Evolutionary conservation across 768 basidiomycete genomes (phyloP).

Genomic region (Podaxis mareebaensis): DNA sequence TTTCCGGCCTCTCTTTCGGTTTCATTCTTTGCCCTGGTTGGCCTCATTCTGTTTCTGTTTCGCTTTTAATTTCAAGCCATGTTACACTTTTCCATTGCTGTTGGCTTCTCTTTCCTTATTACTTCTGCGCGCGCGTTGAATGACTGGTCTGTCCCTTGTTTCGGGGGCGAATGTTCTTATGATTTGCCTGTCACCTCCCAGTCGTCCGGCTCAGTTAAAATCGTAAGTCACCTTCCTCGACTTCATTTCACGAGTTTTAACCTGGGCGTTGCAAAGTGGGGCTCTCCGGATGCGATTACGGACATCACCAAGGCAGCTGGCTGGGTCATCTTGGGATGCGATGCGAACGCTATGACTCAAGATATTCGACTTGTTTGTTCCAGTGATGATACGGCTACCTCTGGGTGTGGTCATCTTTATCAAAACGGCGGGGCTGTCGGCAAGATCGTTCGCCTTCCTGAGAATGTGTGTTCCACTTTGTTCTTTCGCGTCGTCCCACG

Average conservation of each 20-base stretch:
- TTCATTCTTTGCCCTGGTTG: constrained; percentile 1
- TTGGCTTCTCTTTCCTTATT: constrained; percentile 2
- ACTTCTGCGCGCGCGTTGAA: constrained; percentile 12
- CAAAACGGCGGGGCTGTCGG: constrained; percentile 29
- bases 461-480: constrained; percentile 29
- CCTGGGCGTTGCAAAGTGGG: constrained; percentile 19
- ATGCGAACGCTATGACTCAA: constrained; percentile 28
- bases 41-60: background rate
- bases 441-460: constrained; percentile 38
- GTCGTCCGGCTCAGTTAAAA: constrained; percentile 17
- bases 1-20: background rate
- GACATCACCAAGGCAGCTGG: constrained; percentile 42
- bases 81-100: constrained; percentile 4
- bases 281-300: constrained; percentile 26
- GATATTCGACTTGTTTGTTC: constrained; percentile 37
- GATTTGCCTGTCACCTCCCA: constrained; percentile 15
- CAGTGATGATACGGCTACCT: constrained; percentile 28
- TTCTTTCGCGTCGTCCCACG: background rate
- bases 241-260: background rate
- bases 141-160: constrained; percentile 22
- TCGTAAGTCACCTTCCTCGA: constrained; percentile 9
- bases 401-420: constrained; percentile 28
- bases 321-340: constrained; percentile 39
- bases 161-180: constrained; percentile 19
- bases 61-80: background rate